Percentiles rank a stretch among this genome's conserved stretches.
phyloP scores from a whole-genome alignment of 23 red algal species.

The Cyanidioschyzon merolae region DNA sequence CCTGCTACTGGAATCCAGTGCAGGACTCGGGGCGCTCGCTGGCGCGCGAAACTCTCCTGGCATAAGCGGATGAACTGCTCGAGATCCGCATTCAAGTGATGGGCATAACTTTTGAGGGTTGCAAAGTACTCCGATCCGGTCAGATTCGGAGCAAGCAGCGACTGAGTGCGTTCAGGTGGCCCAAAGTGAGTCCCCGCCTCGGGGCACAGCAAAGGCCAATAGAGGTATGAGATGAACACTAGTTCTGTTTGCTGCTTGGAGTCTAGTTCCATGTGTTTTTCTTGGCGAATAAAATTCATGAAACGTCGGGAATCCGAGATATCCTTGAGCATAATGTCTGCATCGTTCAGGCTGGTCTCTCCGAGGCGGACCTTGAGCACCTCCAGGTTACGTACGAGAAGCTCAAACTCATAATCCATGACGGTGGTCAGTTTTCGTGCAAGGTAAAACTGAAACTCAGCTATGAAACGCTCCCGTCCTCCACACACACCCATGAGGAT shows the following conservation, averaged over 20 bases:
- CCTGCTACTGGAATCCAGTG: not conserved
- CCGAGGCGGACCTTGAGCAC: slow-evolving; percentile 6
- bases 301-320: slow-evolving; percentile 8
- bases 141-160: not conserved
- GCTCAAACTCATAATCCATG: not conserved
- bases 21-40: not conserved
- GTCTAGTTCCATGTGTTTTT: not conserved
- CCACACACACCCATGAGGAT: not conserved
- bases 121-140: not conserved
- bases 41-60: not conserved
- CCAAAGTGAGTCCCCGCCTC: not conserved
- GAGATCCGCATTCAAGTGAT: not conserved
- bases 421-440: not conserved
- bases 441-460: not conserved
- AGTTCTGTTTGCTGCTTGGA: not conserved
- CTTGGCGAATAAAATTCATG: not conserved
- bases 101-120: not conserved
- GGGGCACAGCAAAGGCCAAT: not conserved
- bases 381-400: not conserved
- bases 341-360: not conserved
- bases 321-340: slow-evolving; percentile 6
- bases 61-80: not conserved
- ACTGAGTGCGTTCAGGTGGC: not conserved
- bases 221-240: not conserved
- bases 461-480: not conserved